phyloP scores from a whole-genome alignment of 1,284 basidiomycete species.

The Trametes pubescens region DNA sequence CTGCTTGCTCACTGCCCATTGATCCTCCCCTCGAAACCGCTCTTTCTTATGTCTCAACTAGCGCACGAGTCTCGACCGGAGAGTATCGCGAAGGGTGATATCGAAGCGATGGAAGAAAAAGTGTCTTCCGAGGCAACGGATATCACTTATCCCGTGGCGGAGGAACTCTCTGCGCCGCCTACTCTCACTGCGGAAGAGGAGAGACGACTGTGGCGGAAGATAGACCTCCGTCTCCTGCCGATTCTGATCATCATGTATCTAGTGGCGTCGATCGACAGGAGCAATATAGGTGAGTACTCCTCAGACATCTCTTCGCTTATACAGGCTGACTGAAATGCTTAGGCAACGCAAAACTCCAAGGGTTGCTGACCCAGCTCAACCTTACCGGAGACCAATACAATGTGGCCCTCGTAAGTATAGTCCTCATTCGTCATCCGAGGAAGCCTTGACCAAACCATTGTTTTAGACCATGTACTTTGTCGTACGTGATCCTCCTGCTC shows the following conservation, averaged over 20 bases:
- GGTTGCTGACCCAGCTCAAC: conserved; percentile 58
- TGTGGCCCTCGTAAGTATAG: conserved; percentile 60
- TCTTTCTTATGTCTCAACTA: neutral
- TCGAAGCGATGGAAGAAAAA: neutral
- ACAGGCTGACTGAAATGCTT: neutral
- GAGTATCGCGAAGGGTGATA: neutral
- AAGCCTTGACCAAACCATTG: neutral
- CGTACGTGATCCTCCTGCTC: conserved; percentile 46
- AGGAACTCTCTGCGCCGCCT: neutral
- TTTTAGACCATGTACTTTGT: conserved; percentile 73
- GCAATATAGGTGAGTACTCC: conserved; percentile 42
- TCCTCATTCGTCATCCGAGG: neutral
- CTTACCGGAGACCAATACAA: conserved; percentile 68
- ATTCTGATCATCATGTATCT: conserved; percentile 49
- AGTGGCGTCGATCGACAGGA: conserved; percentile 43
- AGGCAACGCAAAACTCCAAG: conserved; percentile 75
- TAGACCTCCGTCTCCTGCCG: conserved; percentile 47
- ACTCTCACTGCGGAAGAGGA: conserved; percentile 18
- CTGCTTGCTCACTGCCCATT: neutral
- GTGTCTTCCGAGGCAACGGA: neutral
- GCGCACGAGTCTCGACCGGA: neutral
- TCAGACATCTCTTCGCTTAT: conserved; percentile 19
- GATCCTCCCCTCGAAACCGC: neutral
- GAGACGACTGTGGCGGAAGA: conserved; percentile 29
- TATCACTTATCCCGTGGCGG: neutral